Percentiles rank a stretch among this genome's conserved stretches.
These are phyloP conservation scores for Geotrichum fermentans DNA, from an alignment of 1,139 yeast genomes.

Conservation along the genomic window DNA sequence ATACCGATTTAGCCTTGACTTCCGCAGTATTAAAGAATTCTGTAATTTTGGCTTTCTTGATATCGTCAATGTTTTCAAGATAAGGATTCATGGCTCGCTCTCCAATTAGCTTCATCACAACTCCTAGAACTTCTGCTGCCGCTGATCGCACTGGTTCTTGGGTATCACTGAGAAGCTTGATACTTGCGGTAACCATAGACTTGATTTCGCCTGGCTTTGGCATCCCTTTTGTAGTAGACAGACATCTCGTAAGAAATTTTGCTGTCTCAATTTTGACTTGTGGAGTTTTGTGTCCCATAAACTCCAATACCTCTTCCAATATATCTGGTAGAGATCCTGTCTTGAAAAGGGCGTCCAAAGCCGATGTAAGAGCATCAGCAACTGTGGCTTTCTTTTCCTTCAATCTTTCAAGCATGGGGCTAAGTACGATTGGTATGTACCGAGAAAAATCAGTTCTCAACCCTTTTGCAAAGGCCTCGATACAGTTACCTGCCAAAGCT, in stretches of 20 bases:
- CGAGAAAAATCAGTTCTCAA: slow-evolving; percentile 51
- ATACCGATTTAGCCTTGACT: slow-evolving; percentile 1
- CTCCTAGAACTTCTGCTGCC: slow-evolving; percentile 75
- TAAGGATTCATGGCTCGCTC: slow-evolving; percentile 58
- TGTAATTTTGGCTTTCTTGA: slow-evolving; percentile 55
- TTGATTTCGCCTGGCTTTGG: slow-evolving; percentile 57
- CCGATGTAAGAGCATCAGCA: slow-evolving; percentile 59
- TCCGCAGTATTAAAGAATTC: slow-evolving; percentile 53
- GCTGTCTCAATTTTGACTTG: slow-evolving; percentile 71
- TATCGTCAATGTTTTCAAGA: slow-evolving; percentile 69
- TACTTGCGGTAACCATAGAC: slow-evolving; percentile 49
- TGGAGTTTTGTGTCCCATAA: slow-evolving; percentile 75
- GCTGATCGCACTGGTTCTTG: slow-evolving; percentile 80
- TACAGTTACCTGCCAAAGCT: slow-evolving; percentile 67
- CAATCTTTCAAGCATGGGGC: slow-evolving; percentile 73
- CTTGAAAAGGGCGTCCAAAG: slow-evolving; percentile 61
- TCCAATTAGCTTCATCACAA: slow-evolving; percentile 76
- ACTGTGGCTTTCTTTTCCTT: slow-evolving; percentile 85
- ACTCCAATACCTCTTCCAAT: slow-evolving; percentile 55
- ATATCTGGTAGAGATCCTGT: slow-evolving; percentile 47
- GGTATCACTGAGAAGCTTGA: slow-evolving; percentile 69
- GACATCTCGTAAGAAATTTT: slow-evolving; percentile 59
- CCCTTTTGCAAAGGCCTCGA: slow-evolving; percentile 62
- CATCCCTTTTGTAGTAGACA: slow-evolving; percentile 47
- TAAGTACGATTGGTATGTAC: slow-evolving; percentile 52